phyloP scores from a whole-genome alignment of 2,329 filamentous ascomycete genomes.

The Tothia fuscella region DNA sequence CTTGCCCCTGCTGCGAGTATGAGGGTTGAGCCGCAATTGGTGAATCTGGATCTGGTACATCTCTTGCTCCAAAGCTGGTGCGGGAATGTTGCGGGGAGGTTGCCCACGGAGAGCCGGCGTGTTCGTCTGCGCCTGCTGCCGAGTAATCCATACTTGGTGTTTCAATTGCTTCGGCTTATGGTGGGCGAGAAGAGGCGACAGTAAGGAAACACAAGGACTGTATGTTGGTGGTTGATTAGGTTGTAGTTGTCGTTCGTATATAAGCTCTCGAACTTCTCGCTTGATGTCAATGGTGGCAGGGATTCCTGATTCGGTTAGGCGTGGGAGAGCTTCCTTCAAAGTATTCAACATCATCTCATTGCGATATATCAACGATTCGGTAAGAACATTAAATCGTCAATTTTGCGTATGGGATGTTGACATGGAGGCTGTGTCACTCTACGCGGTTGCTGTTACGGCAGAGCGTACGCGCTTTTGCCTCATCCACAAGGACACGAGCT shows the following conservation, averaged over 20 bases:
- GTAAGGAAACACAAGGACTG: too few species aligned
- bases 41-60: constrained; percentile 16
- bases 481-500: background rate
- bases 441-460: background rate
- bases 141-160: constrained; percentile 56
- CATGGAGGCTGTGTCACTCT: background rate
- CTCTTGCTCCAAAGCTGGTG: constrained; percentile 25
- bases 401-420: constrained; percentile 6
- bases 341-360: background rate
- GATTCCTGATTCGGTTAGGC: too few species aligned
- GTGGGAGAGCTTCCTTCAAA: too few species aligned
- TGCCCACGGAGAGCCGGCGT: constrained; percentile 55
- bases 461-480: background rate
- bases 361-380: background rate
- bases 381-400: background rate
- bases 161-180: too few species aligned
- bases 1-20: constrained; percentile 23
- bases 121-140: constrained; percentile 43
- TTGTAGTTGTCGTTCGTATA: too few species aligned
- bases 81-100: constrained; percentile 43
- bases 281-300: too few species aligned
- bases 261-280: too few species aligned
- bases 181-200: too few species aligned
- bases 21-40: constrained; percentile 29
- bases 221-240: too few species aligned